Base-by-base conservation (phyloP, 192 early-diverging fungal genomes). In the Entomortierella parvispora region DNA sequence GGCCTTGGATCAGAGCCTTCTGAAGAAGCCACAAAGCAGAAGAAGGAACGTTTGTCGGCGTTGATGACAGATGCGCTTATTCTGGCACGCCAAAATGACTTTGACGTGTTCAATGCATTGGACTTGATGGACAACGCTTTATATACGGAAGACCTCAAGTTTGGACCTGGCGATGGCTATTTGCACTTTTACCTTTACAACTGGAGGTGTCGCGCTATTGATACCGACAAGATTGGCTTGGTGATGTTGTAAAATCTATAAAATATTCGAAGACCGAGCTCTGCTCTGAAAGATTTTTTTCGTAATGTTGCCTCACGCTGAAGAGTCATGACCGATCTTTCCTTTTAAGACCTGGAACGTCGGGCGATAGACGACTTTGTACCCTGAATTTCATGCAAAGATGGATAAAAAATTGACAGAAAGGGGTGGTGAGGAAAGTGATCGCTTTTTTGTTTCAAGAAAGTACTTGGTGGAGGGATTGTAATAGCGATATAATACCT, bases 171-270 rank as follows among this genome's bases (percentile, higher is more conserved):
- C 45, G 96, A 99, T 67, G 98, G 98, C 1, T 87, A 88, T 76
- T 82, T 99, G 61, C 91, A 97, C 77, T 99, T 94, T 83, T 99
- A 99, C 79, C 79, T 99, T 62, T 99, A 94, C 85, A 99, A 99
- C 84, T 99, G 95, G 88, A 83, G 85, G 55, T 94, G 93, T 55
- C 87, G 87, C 52, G 82, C 86, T 12, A 76, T 97, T 31, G 76
- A 85, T 15, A 68, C 86, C 11, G 79, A 83, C 17, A 90, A 95
- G 75, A 79, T 97, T 29, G 97, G 94, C 20, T 79, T 98, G 68
- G 95, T 99, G 25, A 91, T 99, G 92, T 84, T 97, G 44, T 99
- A 81, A 48, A 58, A 45, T n/a, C n/a, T n/a, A n/a, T n/a, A n/a
- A n/a, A n/a, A n/a, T n/a, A n/a, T n/a, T n/a, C n/a, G n/a, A n/a